Evolutionary conservation across 2,329 filamentous ascomycete species (phyloP), one percentile per base, ranked within the genome.

Genomic region (Aspergillus piperis): DNA sequence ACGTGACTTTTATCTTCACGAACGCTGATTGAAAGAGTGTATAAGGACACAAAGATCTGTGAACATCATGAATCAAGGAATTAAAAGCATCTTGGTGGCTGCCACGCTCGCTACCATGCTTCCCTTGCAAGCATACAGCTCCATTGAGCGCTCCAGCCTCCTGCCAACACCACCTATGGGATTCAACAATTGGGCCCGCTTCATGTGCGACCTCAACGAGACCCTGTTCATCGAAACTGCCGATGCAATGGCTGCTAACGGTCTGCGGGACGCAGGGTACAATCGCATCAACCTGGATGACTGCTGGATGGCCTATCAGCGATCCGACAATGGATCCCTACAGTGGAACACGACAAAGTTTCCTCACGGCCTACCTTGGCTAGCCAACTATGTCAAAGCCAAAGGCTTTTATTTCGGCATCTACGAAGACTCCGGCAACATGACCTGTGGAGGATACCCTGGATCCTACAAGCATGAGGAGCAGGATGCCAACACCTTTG

Each of bases 111-210:
- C 19, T n/a, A 21, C 39, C 5, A 39, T 60, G 21, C 17, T 49
- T 3, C 47, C 47, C 27, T 21, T 1, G n/a, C 25, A 8, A 32
- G 25, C n/a, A 8, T 30, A 49, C n/a, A 67, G 70, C 25, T 70
- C 68, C 17, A 53, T 67, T 5, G 59, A 62, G 15, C 61, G 63
- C 19, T 62, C 66, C 5, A 57, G 32, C 15, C 60, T 78, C 8
- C 69, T 77, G 27, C 66, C 75, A 23, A 71, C 72, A 3, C 80
- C 81, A 1, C 81, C 81, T 8, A 83, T 83, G 81, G 81, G 80
- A 23, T 84, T 81, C 73, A 83, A 82, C 67, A 81, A 80, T 63
- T 84, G 82, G 81, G 73, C 80, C 1, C 78, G 79, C 38, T 81
- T 81, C 67, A 73, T 74, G 71, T 82, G 79, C 65, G 75, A 78